Conservation (phyloP, 2,329 filamentous ascomycete species). For the Acephala macrosclerotiorum region DNA sequence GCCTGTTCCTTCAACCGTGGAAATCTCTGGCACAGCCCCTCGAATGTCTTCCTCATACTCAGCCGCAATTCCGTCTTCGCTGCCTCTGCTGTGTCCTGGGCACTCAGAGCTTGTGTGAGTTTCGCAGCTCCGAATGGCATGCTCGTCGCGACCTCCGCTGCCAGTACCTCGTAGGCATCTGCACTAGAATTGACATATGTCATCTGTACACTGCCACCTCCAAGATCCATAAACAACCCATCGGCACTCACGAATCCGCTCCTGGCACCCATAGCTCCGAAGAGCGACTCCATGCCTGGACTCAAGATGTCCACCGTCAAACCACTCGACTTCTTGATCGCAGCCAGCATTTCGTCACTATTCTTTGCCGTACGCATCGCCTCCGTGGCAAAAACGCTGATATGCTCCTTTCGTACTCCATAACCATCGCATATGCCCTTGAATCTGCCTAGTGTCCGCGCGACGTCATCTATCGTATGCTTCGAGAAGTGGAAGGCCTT, state of each 20-base stretch:
- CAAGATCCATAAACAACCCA: slow-evolving; percentile 76
- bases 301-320: slow-evolving; percentile 76
- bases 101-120: slow-evolving; percentile 58
- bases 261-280: slow-evolving; percentile 84
- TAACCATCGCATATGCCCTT: slow-evolving; percentile 74
- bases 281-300: slow-evolving; percentile 81
- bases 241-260: slow-evolving; percentile 67
- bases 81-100: slow-evolving; percentile 50
- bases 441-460: slow-evolving; percentile 74
- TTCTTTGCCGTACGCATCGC: slow-evolving; percentile 86
- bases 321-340: slow-evolving; percentile 69
- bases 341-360: slow-evolving; percentile 68
- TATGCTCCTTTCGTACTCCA: slow-evolving; percentile 67
- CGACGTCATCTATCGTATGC: slow-evolving; percentile 69
- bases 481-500: slow-evolving; percentile 52
- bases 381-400: slow-evolving; percentile 85
- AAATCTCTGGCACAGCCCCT: slow-evolving; percentile 56
- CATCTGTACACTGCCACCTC: slow-evolving; percentile 74
- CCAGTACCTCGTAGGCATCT: slow-evolving; percentile 56
- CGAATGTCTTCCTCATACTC: slow-evolving; percentile 67
- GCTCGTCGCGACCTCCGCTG: slow-evolving; percentile 62
- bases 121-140: slow-evolving; percentile 68
- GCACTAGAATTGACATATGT: slow-evolving; percentile 65
- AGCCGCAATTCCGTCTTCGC: slow-evolving; percentile 54
- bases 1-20: slow-evolving; percentile 57